Evolutionary conservation across 2,329 filamentous ascomycete genomes (phyloP), one percentile per base, ranked within the genome.

Genomic region (Alternaria alternata): DNA sequence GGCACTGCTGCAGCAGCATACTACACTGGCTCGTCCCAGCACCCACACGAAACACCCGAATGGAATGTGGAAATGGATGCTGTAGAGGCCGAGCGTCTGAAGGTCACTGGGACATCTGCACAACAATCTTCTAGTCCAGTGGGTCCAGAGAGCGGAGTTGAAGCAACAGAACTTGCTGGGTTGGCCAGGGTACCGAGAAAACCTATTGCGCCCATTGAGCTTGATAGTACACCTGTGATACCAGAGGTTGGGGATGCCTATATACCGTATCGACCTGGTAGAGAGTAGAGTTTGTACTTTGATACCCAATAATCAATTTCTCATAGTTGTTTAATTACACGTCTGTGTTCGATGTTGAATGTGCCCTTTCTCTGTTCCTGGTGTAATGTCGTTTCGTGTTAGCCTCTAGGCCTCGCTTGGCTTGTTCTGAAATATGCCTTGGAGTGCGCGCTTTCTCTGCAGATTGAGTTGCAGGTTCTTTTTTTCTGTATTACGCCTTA

Each of bases 31-130:
- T 2, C 39, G 0, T 26, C 38, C 8, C 38, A 18, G 2, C 9
- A 32, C 11, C 26, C 28, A 3, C 51, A 65, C 9, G 67, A 71
- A 39, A 70, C 56, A 1, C 68, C 68, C 1, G 68, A 70, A 42
- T 72, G 69, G 65, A 72, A 70, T 30, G 43, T 59, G 2, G 67
- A 72, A 28, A 64, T 72, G 14, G 68, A 72, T 38, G 65, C 67
- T 28, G 59, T 54, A 5, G 64, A 69, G 3, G 56, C 63, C 5
- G 63, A 68, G 34, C 54, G 62, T 5, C 57, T 61, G 30, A 43
- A 54, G 12, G 42, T 63, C 28, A 39, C 65, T 28, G 16, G 26
- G 4, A 18, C 44, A 18, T 38, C 52, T 36, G 26, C 41, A 42
- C 24, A 49, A 36, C 7, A 11, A 12, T 2, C 12, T n/a, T 16